Evolutionary conservation across 1,139 yeast genomes (phyloP).

Genomic region (Nadsonia starkeyi-henricii): DNA sequence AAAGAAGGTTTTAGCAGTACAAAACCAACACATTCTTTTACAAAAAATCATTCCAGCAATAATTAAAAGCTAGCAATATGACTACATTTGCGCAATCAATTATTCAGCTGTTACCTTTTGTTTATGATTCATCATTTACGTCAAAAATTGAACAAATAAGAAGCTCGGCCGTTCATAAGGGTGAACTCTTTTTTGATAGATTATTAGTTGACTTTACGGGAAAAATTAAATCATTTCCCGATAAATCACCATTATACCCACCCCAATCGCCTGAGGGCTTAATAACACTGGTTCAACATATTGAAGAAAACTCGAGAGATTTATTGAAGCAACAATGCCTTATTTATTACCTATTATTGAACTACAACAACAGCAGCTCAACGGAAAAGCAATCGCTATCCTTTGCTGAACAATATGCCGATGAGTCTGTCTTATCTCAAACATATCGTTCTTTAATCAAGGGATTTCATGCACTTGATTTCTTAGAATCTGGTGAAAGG

Average conservation of each 20-base stretch:
- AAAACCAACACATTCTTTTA: too few species aligned
- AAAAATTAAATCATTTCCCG: too few species aligned
- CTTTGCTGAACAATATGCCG: slow-evolving; percentile 19
- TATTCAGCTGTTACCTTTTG: neutral
- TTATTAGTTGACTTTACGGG: neutral
- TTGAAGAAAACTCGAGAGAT: neutral
- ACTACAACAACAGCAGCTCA: slow-evolving; percentile 13
- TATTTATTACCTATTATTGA: slow-evolving; percentile 18
- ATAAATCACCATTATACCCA: slow-evolving; percentile 3
- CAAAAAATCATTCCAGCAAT: too few species aligned
- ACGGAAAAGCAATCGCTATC: slow-evolving; percentile 10
- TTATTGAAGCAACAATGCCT: slow-evolving; percentile 9
- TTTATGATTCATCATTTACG: neutral
- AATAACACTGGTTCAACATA: slow-evolving; percentile 2
- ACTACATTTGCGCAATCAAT: neutral
- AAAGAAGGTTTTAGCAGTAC: too few species aligned
- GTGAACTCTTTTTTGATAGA: neutral
- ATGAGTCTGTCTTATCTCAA: slow-evolving; percentile 17
- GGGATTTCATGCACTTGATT: slow-evolving; percentile 17
- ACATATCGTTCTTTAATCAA: slow-evolving; percentile 14
- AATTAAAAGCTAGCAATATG: neutral
- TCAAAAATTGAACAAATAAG: neutral
- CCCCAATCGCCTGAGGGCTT: slow-evolving; percentile 3
- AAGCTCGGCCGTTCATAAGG: neutral
- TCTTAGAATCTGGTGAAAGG: slow-evolving; percentile 9